Evolutionary conservation across 2,329 filamentous ascomycete species (phyloP), one percentile per base, ranked within the genome.

Genomic region (Cladophialophora bantiana): DNA sequence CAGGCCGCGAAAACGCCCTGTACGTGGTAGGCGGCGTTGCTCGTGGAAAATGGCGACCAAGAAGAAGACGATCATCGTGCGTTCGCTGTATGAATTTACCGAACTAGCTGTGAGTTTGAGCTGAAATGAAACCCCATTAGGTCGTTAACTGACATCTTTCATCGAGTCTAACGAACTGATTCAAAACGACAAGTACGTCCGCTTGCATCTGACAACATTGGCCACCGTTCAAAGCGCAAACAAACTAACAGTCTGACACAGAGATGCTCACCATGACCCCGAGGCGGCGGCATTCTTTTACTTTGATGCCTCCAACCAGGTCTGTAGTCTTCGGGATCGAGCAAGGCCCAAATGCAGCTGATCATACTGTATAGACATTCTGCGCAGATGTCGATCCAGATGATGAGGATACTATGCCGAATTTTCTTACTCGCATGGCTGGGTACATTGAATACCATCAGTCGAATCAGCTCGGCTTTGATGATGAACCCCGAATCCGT

Each of bases 21-120:
- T 26, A 26, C 10, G 18, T 26, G 26, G 13, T 20, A 45, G 40
- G 2, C 31, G 7, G 42, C n/a, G 18, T n/a, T 1, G n/a, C 4
- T 26, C 12, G 10, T 26, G 26, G 59, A 31, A 31, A 42, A 68
- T 68, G 67, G 59, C 63, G 42, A 59, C 56, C 34, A 61, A 63
- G 56, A 61, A 54, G 59, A 70, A 66, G 66, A 70, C 61, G 40
- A 48, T 68, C 36, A 67, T 64, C 18, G 64, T 69, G 40, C 58
- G 59, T n/a, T 63, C 69, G 12, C 36, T 69, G 12, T 68, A 55
- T 20, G 65, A 68, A 15, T 69, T 67, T 34, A 69, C 53, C 50
- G 40, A 65, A 9, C 7, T 62, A 15, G 69, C 64, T 18, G 69
- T 69, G 56, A 55, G 64, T 71, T 34, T 15, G 12, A 2, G 18